Conservation (phyloP, 805 yeast genomes). For the Saccharomycopsis sp. region DNA sequence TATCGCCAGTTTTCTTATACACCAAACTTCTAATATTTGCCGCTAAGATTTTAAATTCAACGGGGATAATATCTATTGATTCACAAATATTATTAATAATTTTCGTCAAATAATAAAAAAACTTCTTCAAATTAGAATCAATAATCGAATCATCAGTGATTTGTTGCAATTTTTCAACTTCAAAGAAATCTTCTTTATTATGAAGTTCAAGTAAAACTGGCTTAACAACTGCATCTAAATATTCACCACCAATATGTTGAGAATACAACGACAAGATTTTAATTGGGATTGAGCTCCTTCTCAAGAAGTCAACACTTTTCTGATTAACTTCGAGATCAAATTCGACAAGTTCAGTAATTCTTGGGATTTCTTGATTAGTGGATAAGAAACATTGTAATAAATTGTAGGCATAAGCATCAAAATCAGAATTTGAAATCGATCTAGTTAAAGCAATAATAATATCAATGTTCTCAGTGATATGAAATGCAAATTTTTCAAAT, state of each 20-base stretch:
- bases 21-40: slow-evolving; percentile 40
- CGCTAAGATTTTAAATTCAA: slow-evolving; percentile 69
- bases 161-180: slow-evolving; percentile 51
- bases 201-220: slow-evolving; percentile 53
- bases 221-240: slow-evolving; percentile 44
- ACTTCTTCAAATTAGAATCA: slow-evolving; percentile 32
- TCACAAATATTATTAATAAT: slow-evolving; percentile 51
- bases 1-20: slow-evolving; percentile 33
- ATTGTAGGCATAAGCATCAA: slow-evolving; percentile 10
- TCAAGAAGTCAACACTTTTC: slow-evolving; percentile 43
- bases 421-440: slow-evolving; percentile 8
- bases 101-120: slow-evolving; percentile 47
- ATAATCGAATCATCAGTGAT: slow-evolving; percentile 18
- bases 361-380: slow-evolving; percentile 9
- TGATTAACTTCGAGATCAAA: slow-evolving; percentile 21
- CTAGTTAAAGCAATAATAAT: slow-evolving; percentile 36
- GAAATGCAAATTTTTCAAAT: slow-evolving; percentile 26
- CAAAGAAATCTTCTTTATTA: slow-evolving; percentile 47
- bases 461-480: slow-evolving; percentile 33
- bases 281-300: slow-evolving; percentile 80
- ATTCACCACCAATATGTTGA: slow-evolving; percentile 53
- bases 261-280: slow-evolving; percentile 72
- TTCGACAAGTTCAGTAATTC: slow-evolving; percentile 19
- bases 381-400: slow-evolving; percentile 11
- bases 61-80: slow-evolving; percentile 57